Conservation (phyloP, 2,329 filamentous ascomycete genomes). For the Xylariaceae sp. region DNA sequence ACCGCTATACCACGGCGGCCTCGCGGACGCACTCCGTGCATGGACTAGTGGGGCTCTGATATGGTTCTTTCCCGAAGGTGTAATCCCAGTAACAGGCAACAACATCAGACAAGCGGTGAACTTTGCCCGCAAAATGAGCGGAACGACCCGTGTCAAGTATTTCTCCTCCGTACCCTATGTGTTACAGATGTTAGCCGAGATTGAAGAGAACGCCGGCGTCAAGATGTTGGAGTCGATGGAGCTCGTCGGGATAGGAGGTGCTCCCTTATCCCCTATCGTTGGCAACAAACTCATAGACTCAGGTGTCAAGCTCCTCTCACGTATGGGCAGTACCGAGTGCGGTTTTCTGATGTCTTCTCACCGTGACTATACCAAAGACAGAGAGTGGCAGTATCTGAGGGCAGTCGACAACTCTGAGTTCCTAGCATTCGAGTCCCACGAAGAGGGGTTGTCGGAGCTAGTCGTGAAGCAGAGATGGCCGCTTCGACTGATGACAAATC, state of each 20-base stretch:
- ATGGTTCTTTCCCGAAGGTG: constrained; percentile 57
- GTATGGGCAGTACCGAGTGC: constrained; percentile 62
- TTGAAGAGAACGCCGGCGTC: constrained; percentile 39
- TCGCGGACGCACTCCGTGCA: constrained; percentile 56
- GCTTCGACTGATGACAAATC: constrained; percentile 53
- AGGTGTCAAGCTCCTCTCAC: constrained; percentile 53
- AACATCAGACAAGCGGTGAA: constrained; percentile 48
- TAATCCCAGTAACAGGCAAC: constrained; percentile 49
- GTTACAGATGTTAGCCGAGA: constrained; percentile 47
- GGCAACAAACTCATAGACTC: constrained; percentile 48
- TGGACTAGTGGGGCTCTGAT: constrained; percentile 57
- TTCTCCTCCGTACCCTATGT: constrained; percentile 60
- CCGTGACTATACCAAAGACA: constrained; percentile 48
- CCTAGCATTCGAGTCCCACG: constrained; percentile 43
- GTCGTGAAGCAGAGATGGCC: constrained; percentile 54
- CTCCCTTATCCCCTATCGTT: constrained; percentile 47
- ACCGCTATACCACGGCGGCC: constrained; percentile 60
- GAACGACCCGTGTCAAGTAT: constrained; percentile 40
- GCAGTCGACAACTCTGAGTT: constrained; percentile 29
- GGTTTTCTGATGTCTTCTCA: constrained; percentile 61
- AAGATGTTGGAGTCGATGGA: constrained; percentile 46
- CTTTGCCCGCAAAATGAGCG: constrained; percentile 28
- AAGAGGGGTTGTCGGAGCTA: constrained; percentile 45
- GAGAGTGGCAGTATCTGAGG: constrained; percentile 58
- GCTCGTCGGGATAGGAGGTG: constrained; percentile 59